Base-by-base conservation (phyloP, 1,284 basidiomycete species). In the Tilletiopsis washingtonensis region DNA sequence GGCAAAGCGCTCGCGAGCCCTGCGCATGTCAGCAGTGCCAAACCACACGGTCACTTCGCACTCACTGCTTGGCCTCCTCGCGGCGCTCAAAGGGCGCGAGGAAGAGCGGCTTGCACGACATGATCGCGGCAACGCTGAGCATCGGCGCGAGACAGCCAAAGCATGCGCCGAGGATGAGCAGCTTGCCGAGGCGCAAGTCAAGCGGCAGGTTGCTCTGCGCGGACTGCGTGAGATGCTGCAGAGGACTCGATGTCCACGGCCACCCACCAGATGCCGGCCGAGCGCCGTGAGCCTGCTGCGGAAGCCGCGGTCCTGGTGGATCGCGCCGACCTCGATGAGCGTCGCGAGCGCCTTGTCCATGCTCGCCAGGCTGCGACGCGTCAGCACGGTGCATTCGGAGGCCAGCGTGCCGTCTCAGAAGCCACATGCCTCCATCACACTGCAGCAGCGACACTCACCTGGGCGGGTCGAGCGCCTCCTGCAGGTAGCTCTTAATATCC, bases 51-150 rank as follows among this genome's bases (percentile, higher is more conserved):
- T n/a, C n/a, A n/a, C n/a, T n/a, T n/a, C 40, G 29, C 29, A 58
- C 80, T 50, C 65, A 88, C 84, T 78, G 78, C 45, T 77, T 80
- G 5, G 84, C 84, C 62, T 88, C 87, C 27, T 91, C 85, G 5
- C 88, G 78, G 73, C 84, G 84, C 27, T 93, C 88, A 69, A 85
- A 79, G 0, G 89, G 87, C 46, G 77, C 86, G 3, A 82, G 67
- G 74, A 94, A 94, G 34, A 96, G 74, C 1, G 91, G 85, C 67
- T 93, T 93, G 23, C 84, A 86, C 1, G 88, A 91, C 42, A 94
- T 75, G 57, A 82, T 78, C n/a, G 88, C 86, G 1, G 84, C 84
- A 25, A 73, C 54, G 40, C 63, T 71, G 36, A 74, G 49, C 47
- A 70, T 52, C 3, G 71, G 69, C 15, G 61, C 61, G 26, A 74